Conservation (phyloP, 2,329 filamentous ascomycete genomes). For the Pseudocercospora vitis region DNA sequence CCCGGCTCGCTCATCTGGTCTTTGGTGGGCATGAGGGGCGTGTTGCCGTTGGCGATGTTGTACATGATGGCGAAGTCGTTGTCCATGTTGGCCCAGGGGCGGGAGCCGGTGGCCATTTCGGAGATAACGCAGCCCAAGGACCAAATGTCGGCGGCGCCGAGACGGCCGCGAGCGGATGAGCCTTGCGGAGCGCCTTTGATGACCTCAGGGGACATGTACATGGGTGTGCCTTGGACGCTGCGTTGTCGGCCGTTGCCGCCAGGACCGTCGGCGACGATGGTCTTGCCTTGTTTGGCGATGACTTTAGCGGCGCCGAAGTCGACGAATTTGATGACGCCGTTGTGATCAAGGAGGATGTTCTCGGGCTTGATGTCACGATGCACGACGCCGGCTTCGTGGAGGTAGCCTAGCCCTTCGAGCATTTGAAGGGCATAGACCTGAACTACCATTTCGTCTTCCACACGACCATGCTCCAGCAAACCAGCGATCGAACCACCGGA, state of each 20-base stretch:
- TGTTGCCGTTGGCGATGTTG: slow-evolving; percentile 96
- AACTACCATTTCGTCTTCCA: slow-evolving; percentile 96
- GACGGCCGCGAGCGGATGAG: slow-evolving; percentile 67
- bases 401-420: slow-evolving; percentile 87
- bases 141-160: slow-evolving; percentile 92
- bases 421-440: slow-evolving; percentile 95
- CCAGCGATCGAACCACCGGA: slow-evolving; percentile 89
- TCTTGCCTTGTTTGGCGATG: slow-evolving; percentile 90
- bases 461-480: slow-evolving; percentile 89
- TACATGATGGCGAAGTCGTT: slow-evolving; percentile 99
- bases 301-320: slow-evolving; percentile 98
- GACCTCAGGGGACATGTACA: slow-evolving; percentile 99
- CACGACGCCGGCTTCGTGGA: slow-evolving; percentile 87
- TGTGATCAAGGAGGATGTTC: slow-evolving; percentile 93
- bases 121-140: slow-evolving; percentile 94
- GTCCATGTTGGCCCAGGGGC: slow-evolving; percentile 92
- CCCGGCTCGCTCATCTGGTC: slow-evolving; percentile 84
- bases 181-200: slow-evolving; percentile 75
- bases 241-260: slow-evolving; percentile 51
- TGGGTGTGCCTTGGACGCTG: slow-evolving; percentile 95
- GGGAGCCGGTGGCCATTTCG: slow-evolving; percentile 93
- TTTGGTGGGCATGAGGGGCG: slow-evolving; percentile 74
- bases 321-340: slow-evolving; percentile 98
- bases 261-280: slow-evolving; percentile 61
- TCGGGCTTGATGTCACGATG: slow-evolving; percentile 98